Base-by-base conservation (phyloP, 176 grass and related monocot species). In the Chrysopogon serrulatus region DNA sequence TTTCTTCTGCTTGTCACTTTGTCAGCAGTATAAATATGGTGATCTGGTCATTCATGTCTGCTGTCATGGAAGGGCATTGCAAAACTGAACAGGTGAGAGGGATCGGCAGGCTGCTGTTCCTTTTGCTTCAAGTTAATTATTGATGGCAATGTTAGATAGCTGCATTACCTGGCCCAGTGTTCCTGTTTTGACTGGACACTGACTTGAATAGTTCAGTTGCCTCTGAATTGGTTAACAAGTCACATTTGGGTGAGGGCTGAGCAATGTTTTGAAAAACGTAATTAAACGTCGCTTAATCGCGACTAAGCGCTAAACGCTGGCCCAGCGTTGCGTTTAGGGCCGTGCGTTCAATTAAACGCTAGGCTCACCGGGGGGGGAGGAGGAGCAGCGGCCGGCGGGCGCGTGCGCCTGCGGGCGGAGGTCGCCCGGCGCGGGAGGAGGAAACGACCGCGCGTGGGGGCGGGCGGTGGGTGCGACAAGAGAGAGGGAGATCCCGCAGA, bases 121-220 rank as follows among this genome's bases (percentile, higher is more conserved):
- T 83, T 83, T 83, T 65, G 74, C 74, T 63, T 83, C 65, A 23
- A 65, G 42, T 72, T 27, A 45, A 65, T 65, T 5, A 49, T 77
- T 82, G 49, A 70, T 61, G 10, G 2, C 37, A 26, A 23, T 41
- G 23, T 62, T 77, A 47, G 66, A 70, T 47, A 41, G 15, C 40
- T 57, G 21, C 39, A 33, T 16, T 77, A 21, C 48, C 42, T 57
- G 5, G 10, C 19, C 10, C 23, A 37, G 35, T 24, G 8, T 76
- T 26, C 39, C 48, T 36, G 30, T 61, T 76, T 12, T 26, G 63
- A 70, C 6, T 70, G 61, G 41, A 14, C n/a, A 37, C 17, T 84
- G 76, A 80, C 79, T 49, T 81, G 40, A 75, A 51, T 41, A 35
- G 32, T 76, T 26, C 13, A 35, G 49, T 62, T 42, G 10, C 61